These are phyloP conservation scores for Fusarium odoratissimum DNA, from an alignment of 2,329 filamentous ascomycete genomes.

Conservation along the genomic window DNA sequence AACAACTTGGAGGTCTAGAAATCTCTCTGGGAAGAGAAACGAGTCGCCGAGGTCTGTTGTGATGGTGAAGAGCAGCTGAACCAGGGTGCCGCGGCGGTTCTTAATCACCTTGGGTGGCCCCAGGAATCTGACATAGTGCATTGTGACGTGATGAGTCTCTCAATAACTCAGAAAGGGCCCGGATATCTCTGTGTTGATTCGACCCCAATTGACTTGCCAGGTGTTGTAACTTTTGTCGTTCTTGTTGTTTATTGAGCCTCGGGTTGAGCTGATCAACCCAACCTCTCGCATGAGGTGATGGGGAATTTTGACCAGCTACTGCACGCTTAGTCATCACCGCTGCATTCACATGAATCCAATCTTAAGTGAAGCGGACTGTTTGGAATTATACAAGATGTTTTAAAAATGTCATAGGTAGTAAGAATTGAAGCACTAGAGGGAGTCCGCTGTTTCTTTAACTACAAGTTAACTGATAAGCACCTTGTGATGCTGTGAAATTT, in stretches of 20 bases:
- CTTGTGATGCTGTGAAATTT: no score
- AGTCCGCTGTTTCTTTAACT: no score
- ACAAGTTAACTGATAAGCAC: no score
- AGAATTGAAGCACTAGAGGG: no score
- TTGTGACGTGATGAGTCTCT: conserved; percentile 42
- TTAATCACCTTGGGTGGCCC: conserved; percentile 57
- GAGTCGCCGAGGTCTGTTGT: conserved; percentile 69
- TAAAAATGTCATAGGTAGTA: accelerated
- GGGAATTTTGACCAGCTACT: conserved; percentile 23
- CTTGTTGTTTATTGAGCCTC: conserved; percentile 6
- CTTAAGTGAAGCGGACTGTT: background rate
- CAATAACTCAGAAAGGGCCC: background rate
- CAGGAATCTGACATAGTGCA: conserved; percentile 70
- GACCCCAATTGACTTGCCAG: background rate
- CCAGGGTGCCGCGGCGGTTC: conserved; percentile 39
- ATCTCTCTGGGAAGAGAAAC: conserved; percentile 59
- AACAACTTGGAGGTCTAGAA: conserved; percentile 57
- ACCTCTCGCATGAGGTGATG: conserved; percentile 14
- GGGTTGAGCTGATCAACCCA: conserved; percentile 9
- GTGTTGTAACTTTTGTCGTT: background rate
- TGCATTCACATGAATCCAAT: conserved; percentile 5
- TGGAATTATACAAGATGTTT: background rate
- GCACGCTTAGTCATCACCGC: conserved; percentile 30
- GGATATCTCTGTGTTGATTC: background rate
- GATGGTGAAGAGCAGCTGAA: conserved; percentile 64